Percentiles rank a stretch among this genome's conserved stretches.
phyloP scores from a whole-genome alignment of 2,329 filamentous ascomycete genomes.

The Sporothrix brasiliensis region DNA sequence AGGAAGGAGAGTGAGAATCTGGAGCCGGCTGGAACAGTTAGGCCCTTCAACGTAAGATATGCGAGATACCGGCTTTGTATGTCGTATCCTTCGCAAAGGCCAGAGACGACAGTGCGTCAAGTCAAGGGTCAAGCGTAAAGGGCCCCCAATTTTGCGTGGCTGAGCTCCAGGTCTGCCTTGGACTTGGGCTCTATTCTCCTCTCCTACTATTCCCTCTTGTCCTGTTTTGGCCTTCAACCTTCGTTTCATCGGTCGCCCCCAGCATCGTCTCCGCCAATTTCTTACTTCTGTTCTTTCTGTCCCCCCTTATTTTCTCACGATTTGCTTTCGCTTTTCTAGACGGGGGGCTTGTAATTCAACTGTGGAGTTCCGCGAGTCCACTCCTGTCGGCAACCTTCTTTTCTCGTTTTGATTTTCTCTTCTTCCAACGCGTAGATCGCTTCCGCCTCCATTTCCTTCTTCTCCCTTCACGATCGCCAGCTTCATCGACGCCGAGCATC shows the following conservation, averaged over 20 bases:
- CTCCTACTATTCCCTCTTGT: background rate
- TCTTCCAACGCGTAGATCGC: background rate
- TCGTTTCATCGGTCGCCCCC: slow-evolving; percentile 6
- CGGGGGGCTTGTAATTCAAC: slow-evolving; percentile 6
- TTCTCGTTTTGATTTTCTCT: background rate
- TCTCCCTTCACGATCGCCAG: background rate
- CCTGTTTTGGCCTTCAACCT: background rate
- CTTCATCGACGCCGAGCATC: background rate
- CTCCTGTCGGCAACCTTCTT: background rate
- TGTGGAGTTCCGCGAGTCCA: slow-evolving; percentile 6
- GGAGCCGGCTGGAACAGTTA: background rate
- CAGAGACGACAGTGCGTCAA: background rate
- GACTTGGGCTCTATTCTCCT: background rate
- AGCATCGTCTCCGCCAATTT: background rate
- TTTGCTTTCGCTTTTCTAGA: background rate
- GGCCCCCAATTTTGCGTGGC: background rate
- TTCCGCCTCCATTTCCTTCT: background rate
- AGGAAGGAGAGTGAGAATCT: background rate
- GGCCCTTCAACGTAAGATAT: too few species aligned
- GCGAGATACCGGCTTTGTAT: too few species aligned
- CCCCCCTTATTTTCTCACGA: background rate
- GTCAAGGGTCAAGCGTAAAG: background rate
- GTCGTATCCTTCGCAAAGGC: background rate
- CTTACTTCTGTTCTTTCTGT: background rate
- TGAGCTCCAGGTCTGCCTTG: slow-evolving; percentile 24